Conservation (phyloP, 805 yeast genomes). For the Cyberlindnera galapagoensis region DNA sequence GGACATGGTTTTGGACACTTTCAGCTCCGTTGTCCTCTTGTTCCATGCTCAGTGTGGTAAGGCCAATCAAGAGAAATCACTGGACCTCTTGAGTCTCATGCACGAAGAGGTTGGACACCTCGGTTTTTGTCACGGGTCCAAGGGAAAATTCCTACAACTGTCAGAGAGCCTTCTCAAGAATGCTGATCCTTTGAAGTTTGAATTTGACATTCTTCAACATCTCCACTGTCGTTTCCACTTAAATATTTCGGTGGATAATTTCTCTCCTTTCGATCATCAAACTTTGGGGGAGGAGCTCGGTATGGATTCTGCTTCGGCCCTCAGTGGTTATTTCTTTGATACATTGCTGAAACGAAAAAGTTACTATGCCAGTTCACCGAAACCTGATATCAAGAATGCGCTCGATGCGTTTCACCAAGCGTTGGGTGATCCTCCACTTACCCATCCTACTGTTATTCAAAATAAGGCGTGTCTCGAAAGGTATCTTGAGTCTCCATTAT, state of each 20-base stretch:
- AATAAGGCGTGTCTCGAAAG: conserved; percentile 41
- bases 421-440: conserved; percentile 54
- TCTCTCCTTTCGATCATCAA: conserved; percentile 62
- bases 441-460: conserved; percentile 34
- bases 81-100: conserved; percentile 46
- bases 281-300: conserved; percentile 36
- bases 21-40: conserved; percentile 35
- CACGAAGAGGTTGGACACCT: conserved; percentile 73
- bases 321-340: conserved; percentile 46
- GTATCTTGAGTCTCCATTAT: conserved; percentile 41
- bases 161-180: conserved; percentile 48
- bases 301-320: conserved; percentile 30
- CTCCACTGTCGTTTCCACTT: conserved; percentile 75
- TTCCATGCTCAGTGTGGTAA: too few relatives aligned
- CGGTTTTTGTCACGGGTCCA: conserved; percentile 58
- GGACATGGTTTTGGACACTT: conserved; percentile 35
- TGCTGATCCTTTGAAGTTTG: conserved; percentile 40
- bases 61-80: too few relatives aligned
- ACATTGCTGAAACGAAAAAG: conserved; percentile 50
- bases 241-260: conserved; percentile 48
- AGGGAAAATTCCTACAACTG: conserved; percentile 56
- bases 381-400: conserved; percentile 65
- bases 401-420: conserved; percentile 68
- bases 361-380: conserved; percentile 52
- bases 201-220: conserved; percentile 68